Percentiles rank a stretch among this genome's conserved stretches.
These are phyloP conservation scores for Butyriboletus loyo DNA, from an alignment of 768 basidiomycete genomes.

Conservation along the genomic window DNA sequence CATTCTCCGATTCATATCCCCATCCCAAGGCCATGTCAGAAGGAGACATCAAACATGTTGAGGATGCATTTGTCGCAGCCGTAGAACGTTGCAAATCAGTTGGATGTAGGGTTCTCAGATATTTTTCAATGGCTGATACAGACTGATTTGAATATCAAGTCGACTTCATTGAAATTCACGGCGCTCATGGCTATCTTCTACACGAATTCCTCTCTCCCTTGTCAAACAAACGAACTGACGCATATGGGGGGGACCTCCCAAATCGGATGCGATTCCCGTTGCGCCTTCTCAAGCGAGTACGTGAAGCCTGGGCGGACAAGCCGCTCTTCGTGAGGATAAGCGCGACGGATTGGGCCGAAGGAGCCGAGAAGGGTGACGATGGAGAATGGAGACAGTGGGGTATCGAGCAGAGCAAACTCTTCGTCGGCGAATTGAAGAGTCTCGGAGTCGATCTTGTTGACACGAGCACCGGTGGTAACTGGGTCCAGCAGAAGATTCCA, in stretches of 20 bases:
- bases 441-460: constrained; percentile 78
- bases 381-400: constrained; percentile 71
- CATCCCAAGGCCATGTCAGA: constrained; percentile 58
- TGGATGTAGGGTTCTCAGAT: constrained; percentile 48
- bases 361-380: constrained; percentile 49
- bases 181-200: constrained; percentile 63
- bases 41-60: constrained; percentile 52
- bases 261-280: constrained; percentile 72
- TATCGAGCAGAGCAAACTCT: constrained; percentile 67
- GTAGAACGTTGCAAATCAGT: constrained; percentile 52
- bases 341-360: constrained; percentile 64
- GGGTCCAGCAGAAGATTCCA: constrained; percentile 54
- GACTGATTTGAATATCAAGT: constrained; percentile 35
- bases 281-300: constrained; percentile 49
- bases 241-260: constrained; percentile 69
- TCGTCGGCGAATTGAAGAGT: constrained; percentile 52
- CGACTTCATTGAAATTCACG: constrained; percentile 72
- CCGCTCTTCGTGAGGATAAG: constrained; percentile 74
- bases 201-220: constrained; percentile 71
- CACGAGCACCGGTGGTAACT: constrained; percentile 65
- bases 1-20: constrained; percentile 51
- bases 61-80: constrained; percentile 58
- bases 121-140: background rate
- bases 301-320: constrained; percentile 56
- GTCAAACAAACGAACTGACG: constrained; percentile 68